Evolutionary conservation across 75 land plant genomes (phyloP).

Genomic region (Gnetum montanum): DNA sequence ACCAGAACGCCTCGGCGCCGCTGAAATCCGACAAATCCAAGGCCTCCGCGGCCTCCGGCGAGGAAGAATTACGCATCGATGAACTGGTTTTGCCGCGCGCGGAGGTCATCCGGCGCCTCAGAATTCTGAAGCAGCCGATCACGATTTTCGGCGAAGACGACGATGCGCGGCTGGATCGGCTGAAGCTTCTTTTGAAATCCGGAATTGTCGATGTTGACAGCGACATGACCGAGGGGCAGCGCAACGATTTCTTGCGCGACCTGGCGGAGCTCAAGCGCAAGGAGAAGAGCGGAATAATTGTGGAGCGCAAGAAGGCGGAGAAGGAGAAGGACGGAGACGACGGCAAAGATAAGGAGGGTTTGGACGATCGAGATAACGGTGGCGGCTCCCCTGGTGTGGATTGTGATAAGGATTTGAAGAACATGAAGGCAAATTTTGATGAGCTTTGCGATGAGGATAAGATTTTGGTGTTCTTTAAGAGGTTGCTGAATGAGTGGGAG

Average conservation of each 20-base stretch:
- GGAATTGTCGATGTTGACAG: slow-evolving; percentile 72
- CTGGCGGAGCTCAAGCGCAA: slow-evolving; percentile 75
- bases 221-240: slow-evolving; percentile 94
- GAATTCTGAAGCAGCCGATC: slow-evolving; percentile 82
- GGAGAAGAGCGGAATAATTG: slow-evolving; percentile 78
- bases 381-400: slow-evolving; percentile 57
- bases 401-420: slow-evolving; percentile 63
- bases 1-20: neutral
- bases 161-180: slow-evolving; percentile 56
- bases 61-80: slow-evolving; percentile 36
- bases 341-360: slow-evolving; percentile 23
- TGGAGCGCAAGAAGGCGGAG: slow-evolving; percentile 38
- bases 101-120: slow-evolving; percentile 80
- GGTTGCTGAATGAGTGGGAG: slow-evolving; percentile 89
- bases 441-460: slow-evolving; percentile 93
- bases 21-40: slow-evolving; percentile 13
- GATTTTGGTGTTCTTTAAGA: slow-evolving; percentile 94
- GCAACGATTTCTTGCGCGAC: slow-evolving; percentile 84
- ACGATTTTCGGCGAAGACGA: slow-evolving; percentile 98
- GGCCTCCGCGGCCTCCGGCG: neutral
- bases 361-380: slow-evolving; percentile 7
- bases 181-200: slow-evolving; percentile 63
- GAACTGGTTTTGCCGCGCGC: slow-evolving; percentile 58
- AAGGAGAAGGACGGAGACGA: slow-evolving; percentile 31
- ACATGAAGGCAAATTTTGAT: slow-evolving; percentile 72